Evolutionary conservation across 495 filamentous ascomycete species (phyloP).

Genomic region (Penicillium pancosmium): DNA sequence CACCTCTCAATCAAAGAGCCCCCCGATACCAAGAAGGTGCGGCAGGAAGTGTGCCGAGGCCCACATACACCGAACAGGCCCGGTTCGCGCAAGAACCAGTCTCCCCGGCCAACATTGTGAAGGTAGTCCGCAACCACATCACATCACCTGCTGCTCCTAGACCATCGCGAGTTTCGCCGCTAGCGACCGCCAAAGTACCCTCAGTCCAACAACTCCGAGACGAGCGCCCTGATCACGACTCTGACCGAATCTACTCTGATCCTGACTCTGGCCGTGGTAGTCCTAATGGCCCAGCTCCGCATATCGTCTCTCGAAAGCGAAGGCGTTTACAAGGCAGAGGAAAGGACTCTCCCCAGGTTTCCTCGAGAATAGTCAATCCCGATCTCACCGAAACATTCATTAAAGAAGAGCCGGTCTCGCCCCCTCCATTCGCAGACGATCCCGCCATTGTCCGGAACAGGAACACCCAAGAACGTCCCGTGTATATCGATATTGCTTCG

Average conservation of each 20-base stretch:
- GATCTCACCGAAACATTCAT: conserved; percentile 61
- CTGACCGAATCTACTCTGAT: conserved; percentile 27
- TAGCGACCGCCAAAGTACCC: conserved; percentile 65
- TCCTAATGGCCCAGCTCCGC: conserved; percentile 38
- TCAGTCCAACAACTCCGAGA: conserved; percentile 42
- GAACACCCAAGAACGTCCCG: conserved; percentile 48
- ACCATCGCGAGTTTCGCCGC: conserved; percentile 77
- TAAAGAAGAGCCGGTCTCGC: conserved; percentile 86
- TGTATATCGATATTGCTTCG: conserved; percentile 54
- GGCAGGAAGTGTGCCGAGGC: conserved; percentile 21
- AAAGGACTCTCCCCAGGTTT: conserved; percentile 31
- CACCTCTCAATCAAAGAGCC: conserved; percentile 35
- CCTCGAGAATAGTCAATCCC: conserved; percentile 32
- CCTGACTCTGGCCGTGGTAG: conserved; percentile 37
- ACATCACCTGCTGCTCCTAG: conserved; percentile 78
- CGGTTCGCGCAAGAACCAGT: conserved; percentile 27
- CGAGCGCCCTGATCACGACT: conserved; percentile 28
- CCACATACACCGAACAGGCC: conserved; percentile 24
- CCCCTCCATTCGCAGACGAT: conserved; percentile 67
- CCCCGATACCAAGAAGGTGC: conserved; percentile 30
- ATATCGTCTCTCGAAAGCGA: conserved; percentile 49
- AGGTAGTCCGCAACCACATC: conserved; percentile 62
- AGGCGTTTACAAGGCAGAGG: conserved; percentile 44
- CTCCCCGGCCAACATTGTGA: conserved; percentile 40
- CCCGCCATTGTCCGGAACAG: conserved; percentile 44